A percentile compares a stretch with the other conserved stretches of the same genome.
These are phyloP conservation scores for Umbelopsis ramanniana DNA, from an alignment of 192 early-diverging fungal species.

Conservation along the genomic window DNA sequence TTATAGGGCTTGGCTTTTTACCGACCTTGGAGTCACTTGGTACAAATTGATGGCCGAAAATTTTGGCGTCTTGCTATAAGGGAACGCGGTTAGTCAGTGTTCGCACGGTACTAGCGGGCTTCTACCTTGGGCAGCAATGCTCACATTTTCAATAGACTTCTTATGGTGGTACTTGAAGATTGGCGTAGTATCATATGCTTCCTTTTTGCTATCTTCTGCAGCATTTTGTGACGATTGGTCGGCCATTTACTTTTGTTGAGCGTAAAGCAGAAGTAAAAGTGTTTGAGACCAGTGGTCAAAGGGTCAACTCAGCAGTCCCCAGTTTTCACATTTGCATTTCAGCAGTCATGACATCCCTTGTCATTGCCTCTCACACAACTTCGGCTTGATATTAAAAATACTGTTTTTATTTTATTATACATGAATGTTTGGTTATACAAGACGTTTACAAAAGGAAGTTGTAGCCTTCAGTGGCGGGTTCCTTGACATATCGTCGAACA, in stretches of 20 bases:
- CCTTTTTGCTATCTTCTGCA: neutral
- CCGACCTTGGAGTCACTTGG: neutral
- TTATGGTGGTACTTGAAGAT: slow-evolving; percentile 22
- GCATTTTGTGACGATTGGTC: neutral
- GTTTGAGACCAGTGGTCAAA: neutral
- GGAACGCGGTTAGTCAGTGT: neutral
- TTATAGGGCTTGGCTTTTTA: neutral
- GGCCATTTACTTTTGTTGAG: neutral
- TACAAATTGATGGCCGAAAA: slow-evolving; percentile 21
- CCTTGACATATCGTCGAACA: slow-evolving; percentile 9
- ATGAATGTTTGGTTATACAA: neutral
- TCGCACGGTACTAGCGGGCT: too few species aligned
- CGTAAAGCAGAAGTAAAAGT: neutral
- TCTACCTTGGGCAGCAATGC: neutral
- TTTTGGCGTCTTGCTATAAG: slow-evolving; percentile 15
- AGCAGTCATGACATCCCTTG: neutral
- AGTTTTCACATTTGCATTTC: neutral
- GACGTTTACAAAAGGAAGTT: slow-evolving; percentile 14
- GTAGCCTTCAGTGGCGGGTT: neutral
- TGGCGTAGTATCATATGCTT: slow-evolving; percentile 11
- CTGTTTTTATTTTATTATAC: neutral
- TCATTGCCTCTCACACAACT: neutral
- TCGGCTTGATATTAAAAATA: neutral
- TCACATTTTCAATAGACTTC: slow-evolving; percentile 16
- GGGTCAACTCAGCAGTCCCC: too few species aligned